Conservation (phyloP, 805 yeast genomes). For the Cyberlindnera meyerae region DNA sequence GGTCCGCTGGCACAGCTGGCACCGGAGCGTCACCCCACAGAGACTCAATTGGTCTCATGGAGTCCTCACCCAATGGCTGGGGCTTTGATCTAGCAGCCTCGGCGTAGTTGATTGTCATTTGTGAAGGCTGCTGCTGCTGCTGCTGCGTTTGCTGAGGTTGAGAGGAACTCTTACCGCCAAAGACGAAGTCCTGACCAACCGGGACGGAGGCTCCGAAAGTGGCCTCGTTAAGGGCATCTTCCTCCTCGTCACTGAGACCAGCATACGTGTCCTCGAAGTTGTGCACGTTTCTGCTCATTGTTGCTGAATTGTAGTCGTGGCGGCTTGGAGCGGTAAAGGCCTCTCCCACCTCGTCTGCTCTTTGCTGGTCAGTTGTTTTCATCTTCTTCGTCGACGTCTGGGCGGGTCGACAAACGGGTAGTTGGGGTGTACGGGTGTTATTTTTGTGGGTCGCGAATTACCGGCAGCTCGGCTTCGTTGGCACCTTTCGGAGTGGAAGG, state of each 20-base stretch:
- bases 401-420: no score
- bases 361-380: no score
- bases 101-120: slow-evolving; percentile 37
- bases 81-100: slow-evolving; percentile 32
- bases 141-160: no score
- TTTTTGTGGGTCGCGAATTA: no score
- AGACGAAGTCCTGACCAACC: slow-evolving; percentile 61
- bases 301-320: background rate
- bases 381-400: no score
- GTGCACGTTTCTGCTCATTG: slow-evolving; percentile 32
- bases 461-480: no score
- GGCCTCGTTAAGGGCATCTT: slow-evolving; percentile 76
- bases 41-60: slow-evolving; percentile 65
- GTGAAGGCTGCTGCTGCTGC: slow-evolving; percentile 16
- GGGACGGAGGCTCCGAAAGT: slow-evolving; percentile 61
- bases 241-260: slow-evolving; percentile 66
- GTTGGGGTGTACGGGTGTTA: no score
- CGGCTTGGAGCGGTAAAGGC: no score
- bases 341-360: no score
- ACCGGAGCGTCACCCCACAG: slow-evolving; percentile 46
- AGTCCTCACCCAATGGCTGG: slow-evolving; percentile 31
- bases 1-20: slow-evolving; percentile 19
- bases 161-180: slow-evolving; percentile 37
- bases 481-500: no score
- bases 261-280: slow-evolving; percentile 84